Evolutionary conservation across 2,329 filamentous ascomycete species (phyloP).

Genomic region (Sarocladium oryzae): DNA sequence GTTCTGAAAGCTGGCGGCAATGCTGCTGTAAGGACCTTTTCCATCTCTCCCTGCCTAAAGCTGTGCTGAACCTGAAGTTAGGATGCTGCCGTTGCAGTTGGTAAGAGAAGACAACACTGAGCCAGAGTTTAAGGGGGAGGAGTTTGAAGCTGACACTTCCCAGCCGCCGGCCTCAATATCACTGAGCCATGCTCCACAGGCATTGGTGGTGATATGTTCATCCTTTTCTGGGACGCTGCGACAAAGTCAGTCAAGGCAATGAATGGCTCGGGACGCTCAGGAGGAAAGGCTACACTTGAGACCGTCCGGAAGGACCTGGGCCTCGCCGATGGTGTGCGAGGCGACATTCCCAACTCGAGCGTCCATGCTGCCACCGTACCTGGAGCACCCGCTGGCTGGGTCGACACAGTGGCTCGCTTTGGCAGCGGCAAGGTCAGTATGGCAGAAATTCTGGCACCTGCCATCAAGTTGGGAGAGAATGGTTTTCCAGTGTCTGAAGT

Average conservation of each 20-base stretch:
- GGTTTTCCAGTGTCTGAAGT: slow-evolving; percentile 88
- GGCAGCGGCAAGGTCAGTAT: slow-evolving; percentile 79
- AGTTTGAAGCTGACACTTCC: neutral
- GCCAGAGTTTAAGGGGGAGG: no score
- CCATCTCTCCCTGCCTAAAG: neutral
- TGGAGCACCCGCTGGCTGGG: slow-evolving; percentile 89
- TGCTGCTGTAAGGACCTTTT: slow-evolving; percentile 70
- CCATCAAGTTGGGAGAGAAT: slow-evolving; percentile 77
- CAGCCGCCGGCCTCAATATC: slow-evolving; percentile 85
- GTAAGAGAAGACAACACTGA: slow-evolving; percentile 45
- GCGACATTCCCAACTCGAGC: slow-evolving; percentile 65
- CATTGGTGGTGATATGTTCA: slow-evolving; percentile 97
- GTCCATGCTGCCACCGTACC: slow-evolving; percentile 82
- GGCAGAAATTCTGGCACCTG: slow-evolving; percentile 72
- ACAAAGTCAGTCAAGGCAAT: slow-evolving; percentile 76
- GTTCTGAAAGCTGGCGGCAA: slow-evolving; percentile 86
- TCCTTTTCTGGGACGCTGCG: slow-evolving; percentile 81
- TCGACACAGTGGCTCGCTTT: slow-evolving; percentile 79
- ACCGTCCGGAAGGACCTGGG: slow-evolving; percentile 63
- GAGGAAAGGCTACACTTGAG: slow-evolving; percentile 61
- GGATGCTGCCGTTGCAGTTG: slow-evolving; percentile 94
- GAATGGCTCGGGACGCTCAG: slow-evolving; percentile 88
- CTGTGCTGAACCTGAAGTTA: slow-evolving; percentile 25
- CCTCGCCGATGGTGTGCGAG: slow-evolving; percentile 47
- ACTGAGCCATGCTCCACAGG: slow-evolving; percentile 91